These are phyloP conservation scores for Trametopsis cervina DNA, from an alignment of 768 basidiomycete species.

Conservation along the genomic window DNA sequence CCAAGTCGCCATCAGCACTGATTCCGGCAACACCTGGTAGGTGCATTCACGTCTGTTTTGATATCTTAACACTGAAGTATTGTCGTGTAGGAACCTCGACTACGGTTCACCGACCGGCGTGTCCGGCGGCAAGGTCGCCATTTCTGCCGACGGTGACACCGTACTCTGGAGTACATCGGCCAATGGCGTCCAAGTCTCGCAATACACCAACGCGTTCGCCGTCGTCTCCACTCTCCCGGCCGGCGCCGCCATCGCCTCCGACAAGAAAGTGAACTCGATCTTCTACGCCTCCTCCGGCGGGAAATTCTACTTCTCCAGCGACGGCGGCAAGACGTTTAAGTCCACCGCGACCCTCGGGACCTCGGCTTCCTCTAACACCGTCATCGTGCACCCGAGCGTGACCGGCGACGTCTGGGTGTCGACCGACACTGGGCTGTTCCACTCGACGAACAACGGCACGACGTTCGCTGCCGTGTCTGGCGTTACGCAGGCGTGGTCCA, in stretches of 20 bases:
- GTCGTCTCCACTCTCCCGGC: constrained; percentile 47
- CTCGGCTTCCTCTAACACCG: constrained; percentile 41
- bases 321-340: constrained; percentile 48
- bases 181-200: constrained; percentile 48
- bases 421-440: constrained; percentile 50
- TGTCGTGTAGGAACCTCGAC: not conserved
- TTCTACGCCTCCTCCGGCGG: constrained; percentile 55
- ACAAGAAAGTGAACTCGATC: constrained; percentile 48
- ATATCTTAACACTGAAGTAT: constrained; percentile 11
- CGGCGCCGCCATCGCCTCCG: constrained; percentile 50
- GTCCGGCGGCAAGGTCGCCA: constrained; percentile 24
- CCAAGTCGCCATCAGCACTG: constrained; percentile 52
- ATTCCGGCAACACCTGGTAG: constrained; percentile 52
- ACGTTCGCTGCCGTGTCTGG: constrained; percentile 42
- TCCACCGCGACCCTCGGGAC: constrained; percentile 36
- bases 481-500: constrained; percentile 42
- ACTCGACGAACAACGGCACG: constrained; percentile 45
- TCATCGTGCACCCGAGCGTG: constrained; percentile 46
- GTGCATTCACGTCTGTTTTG: no score
- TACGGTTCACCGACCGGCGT: constrained; percentile 5
- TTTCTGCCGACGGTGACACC: constrained; percentile 48
- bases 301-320: constrained; percentile 53
- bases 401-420: constrained; percentile 63
- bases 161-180: constrained; percentile 49
- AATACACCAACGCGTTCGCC: constrained; percentile 42